Evolutionary conservation across 1,139 yeast species (phyloP).

Genomic region (Saccharomyces hybrid): DNA sequence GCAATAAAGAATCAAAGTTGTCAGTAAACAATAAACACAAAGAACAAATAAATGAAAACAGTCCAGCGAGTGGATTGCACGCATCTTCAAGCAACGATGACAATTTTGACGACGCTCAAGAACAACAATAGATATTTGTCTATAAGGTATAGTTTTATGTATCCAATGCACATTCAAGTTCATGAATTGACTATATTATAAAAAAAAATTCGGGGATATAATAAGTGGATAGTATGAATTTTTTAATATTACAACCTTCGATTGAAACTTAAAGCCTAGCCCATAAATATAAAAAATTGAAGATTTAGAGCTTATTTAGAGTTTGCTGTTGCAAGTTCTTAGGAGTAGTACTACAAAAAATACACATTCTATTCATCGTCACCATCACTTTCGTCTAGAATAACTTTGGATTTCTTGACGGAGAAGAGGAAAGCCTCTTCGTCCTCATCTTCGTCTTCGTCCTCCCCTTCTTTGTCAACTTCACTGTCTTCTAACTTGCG

Average conservation of each 20-base stretch:
- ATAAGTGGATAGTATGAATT: neutral
- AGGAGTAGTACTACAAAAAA: neutral
- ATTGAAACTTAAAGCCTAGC: neutral
- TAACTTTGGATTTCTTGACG: conserved; percentile 4
- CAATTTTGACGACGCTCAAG: conserved; percentile 12
- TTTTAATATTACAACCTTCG: neutral
- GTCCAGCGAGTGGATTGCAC: conserved; percentile 2
- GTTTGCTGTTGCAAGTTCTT: neutral
- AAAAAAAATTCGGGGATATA: neutral
- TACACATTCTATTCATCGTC: neutral
- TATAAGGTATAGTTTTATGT: neutral
- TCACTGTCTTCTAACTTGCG: neutral
- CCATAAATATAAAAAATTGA: no score
- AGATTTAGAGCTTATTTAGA: no score
- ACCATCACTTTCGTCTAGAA: conserved; percentile 3
- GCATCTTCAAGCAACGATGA: conserved; percentile 10
- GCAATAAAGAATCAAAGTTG: neutral
- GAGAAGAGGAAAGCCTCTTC: conserved; percentile 3
- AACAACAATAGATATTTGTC: conserved; percentile 6
- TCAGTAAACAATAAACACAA: neutral
- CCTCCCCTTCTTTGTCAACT: neutral
- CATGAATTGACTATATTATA: no score
- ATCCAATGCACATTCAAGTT: neutral
- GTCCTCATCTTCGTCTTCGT: conserved; percentile 5
- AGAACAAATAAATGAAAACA: neutral